Base-by-base conservation (phyloP, 179 eudicot species). In the Corrigiola litoralis region DNA sequence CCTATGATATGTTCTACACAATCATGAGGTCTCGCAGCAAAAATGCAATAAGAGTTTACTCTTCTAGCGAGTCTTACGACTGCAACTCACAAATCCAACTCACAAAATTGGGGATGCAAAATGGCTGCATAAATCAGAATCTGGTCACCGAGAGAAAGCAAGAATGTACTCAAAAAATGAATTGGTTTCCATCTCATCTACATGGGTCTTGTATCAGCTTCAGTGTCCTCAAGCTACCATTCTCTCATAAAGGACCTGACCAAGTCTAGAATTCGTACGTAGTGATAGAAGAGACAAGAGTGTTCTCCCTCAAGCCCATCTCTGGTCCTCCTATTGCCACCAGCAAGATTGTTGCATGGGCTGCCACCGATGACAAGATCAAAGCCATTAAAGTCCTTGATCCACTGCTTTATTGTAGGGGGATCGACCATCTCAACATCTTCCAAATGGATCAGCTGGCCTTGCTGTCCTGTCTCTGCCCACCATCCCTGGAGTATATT, bases 301-400 rank as follows among this genome's bases (percentile, higher is more conserved):
- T 92, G 79, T 53, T 76, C 71, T 0, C 98, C 98, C 36, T 82
- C 78, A 14, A 89, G 78, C 2, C 96, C 96, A 29, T 89, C 88
- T 55, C 98, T 72, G 49, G 86, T 84, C 27, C 80, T 79, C 31
- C 95, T 59, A 52, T 92, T 92, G 50, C 87, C 82, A 16, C 95
- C 96, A 1, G 98, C 79, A 3, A 89, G 83, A 48, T 87, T 87
- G 37, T 92, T 92, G 67, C 95, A 92, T 0, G 96, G 96, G 67
- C 95, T 87, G 0, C 98, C 98, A 38, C 98, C 98, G 29, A 92
- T 73, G 0, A 92, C 72, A 1, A 92, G 75, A 73, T 89, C 95
- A 66, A 92, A 89, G 0, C 88, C 84, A 11, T 82, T 86, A 25
- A 86, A 52, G 1, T 59, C 46, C 1, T 45, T 17, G 0, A 87